A percentile compares a stretch with the other conserved stretches of the same genome.
phyloP scores from a whole-genome alignment of 2,329 filamentous ascomycete genomes.

The Aspergillaceae sp. region DNA sequence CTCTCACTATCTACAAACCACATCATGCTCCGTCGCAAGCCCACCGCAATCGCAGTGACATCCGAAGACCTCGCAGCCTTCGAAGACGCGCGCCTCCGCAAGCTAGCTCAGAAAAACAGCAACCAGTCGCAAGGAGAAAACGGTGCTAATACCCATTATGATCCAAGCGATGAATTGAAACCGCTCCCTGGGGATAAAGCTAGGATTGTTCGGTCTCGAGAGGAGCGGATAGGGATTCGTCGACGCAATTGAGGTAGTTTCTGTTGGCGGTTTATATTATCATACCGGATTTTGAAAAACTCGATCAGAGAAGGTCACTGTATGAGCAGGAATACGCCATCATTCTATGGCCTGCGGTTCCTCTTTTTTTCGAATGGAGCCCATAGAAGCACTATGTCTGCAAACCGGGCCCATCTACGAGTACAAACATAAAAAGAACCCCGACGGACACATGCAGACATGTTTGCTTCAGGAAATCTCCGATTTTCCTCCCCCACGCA shows the following conservation, averaged over 20 bases:
- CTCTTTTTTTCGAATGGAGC: too few relatives aligned
- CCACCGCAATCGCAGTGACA: conserved; percentile 43
- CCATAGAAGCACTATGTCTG: too few relatives aligned
- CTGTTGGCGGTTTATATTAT: too few relatives aligned
- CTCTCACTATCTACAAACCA: neutral
- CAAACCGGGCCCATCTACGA: neutral
- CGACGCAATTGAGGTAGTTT: conserved; percentile 12
- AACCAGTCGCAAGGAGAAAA: conserved; percentile 11
- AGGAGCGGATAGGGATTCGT: conserved; percentile 38
- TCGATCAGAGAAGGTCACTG: too few relatives aligned
- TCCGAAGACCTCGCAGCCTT: conserved; percentile 41
- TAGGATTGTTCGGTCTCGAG: conserved; percentile 38
- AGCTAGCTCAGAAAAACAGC: conserved; percentile 20
- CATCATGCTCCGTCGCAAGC: conserved; percentile 43
- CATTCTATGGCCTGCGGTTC: too few relatives aligned
- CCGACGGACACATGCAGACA: neutral
- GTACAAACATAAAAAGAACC: too few relatives aligned
- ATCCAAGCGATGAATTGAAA: conserved; percentile 44
- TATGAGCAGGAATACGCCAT: too few relatives aligned
- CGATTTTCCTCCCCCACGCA: neutral
- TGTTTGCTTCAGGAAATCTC: neutral
- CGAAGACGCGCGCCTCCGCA: conserved; percentile 34
- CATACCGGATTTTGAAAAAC: too few relatives aligned
- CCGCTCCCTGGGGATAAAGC: conserved; percentile 43
- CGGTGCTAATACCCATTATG: conserved; percentile 21